Evolutionary conservation across 2,329 filamentous ascomycete genomes (phyloP).

Genomic region (Geosmithia putterillii): DNA sequence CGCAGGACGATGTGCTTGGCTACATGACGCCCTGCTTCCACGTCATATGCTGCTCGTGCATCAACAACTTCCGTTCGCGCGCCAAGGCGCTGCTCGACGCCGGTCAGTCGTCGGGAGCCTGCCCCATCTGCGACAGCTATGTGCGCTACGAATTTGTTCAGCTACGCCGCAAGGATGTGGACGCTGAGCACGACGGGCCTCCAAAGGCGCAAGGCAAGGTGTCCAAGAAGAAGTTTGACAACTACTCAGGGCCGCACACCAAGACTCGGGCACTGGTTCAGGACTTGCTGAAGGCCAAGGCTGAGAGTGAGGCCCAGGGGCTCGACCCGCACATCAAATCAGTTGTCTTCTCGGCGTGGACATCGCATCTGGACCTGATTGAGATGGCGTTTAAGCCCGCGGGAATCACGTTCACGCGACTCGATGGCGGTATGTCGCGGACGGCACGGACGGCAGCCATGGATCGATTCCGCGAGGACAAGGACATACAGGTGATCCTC

Average conservation of each 20-base stretch:
- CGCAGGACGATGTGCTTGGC: constrained; percentile 54
- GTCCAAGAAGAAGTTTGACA: constrained; percentile 41
- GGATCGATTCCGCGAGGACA: constrained; percentile 63
- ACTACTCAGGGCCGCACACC: constrained; percentile 78
- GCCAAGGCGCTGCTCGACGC: constrained; percentile 25
- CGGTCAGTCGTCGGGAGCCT: constrained; percentile 36
- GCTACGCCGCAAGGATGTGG: constrained; percentile 51
- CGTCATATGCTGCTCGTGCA: constrained; percentile 66
- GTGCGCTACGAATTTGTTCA: constrained; percentile 54
- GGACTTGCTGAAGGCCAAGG: constrained; percentile 55
- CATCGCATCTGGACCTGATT: constrained; percentile 84
- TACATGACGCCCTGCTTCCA: constrained; percentile 84
- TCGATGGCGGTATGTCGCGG: constrained; percentile 83
- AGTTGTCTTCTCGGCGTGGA: constrained; percentile 95
- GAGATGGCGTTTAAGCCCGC: constrained; percentile 62
- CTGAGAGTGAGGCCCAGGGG: constrained; percentile 47
- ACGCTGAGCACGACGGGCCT: constrained; percentile 42
- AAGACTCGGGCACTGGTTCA: constrained; percentile 76
- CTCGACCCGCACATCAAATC: constrained; percentile 73
- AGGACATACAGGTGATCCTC: constrained; percentile 64
- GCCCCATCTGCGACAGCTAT: constrained; percentile 54
- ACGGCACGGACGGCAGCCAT: constrained; percentile 62
- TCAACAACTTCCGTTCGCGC: constrained; percentile 44
- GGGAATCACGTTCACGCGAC: constrained; percentile 60
- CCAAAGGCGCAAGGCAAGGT: constrained; percentile 22